A percentile compares a stretch with the other conserved stretches of the same genome.
Conservation (phyloP, 2,329 filamentous ascomycete species). For the Microdochium trichocladiopsis region DNA sequence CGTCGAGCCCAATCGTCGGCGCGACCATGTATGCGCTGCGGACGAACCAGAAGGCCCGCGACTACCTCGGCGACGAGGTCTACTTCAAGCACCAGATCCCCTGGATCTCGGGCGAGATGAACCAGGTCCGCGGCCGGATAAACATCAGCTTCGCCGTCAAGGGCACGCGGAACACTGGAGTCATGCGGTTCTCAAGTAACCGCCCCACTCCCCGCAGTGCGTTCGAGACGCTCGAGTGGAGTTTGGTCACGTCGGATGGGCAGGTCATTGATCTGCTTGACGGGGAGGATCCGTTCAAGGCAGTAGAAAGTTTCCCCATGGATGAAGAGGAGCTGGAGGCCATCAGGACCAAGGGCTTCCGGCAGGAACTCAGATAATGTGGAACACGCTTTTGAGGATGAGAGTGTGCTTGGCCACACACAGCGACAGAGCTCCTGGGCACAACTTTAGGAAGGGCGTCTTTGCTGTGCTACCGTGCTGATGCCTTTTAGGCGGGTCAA, state of each 20-base stretch:
- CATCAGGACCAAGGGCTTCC: conserved; percentile 38
- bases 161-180: conserved; percentile 62
- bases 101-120: conserved; percentile 82
- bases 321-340: conserved; percentile 33
- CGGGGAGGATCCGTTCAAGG: conserved; percentile 61
- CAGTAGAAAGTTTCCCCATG: conserved; percentile 25
- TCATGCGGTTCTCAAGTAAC: conserved; percentile 75
- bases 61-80: conserved; percentile 77
- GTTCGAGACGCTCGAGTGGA: conserved; percentile 92
- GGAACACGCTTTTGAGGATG: conserved; percentile 7
- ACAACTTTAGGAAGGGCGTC: too few relatives aligned
- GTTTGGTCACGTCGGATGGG: conserved; percentile 60
- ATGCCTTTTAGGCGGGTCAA: too few relatives aligned
- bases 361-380: conserved; percentile 35
- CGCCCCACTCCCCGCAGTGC: conserved; percentile 52
- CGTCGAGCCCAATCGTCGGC: conserved; percentile 76
- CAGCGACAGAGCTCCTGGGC: too few relatives aligned
- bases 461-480: too few relatives aligned
- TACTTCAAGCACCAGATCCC: conserved; percentile 74
- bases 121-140: conserved; percentile 87
- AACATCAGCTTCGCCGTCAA: conserved; percentile 83
- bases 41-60: conserved; percentile 67
- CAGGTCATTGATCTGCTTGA: conserved; percentile 66
- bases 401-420: neutral
- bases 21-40: conserved; percentile 89